Evolutionary conservation across 768 basidiomycete species (phyloP), one percentile per base, ranked within the genome.

Genomic region (Amanita pseudoporphyria): DNA sequence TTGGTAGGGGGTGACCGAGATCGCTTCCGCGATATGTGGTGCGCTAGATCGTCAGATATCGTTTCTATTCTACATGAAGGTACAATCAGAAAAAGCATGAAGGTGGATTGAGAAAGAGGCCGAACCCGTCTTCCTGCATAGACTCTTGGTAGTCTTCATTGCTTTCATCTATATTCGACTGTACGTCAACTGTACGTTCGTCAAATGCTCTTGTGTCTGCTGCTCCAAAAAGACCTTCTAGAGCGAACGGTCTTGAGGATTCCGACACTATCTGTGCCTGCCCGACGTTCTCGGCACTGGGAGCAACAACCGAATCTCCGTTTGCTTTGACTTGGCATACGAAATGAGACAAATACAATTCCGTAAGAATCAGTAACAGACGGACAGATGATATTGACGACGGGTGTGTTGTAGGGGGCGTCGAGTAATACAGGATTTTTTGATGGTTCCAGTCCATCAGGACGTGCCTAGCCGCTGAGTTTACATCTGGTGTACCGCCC

Each of bases 361-460:
- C n/a, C n/a, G n/a, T n/a, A n/a, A n/a, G n/a, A n/a, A n/a, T n/a
- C n/a, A n/a, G n/a, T n/a, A n/a, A n/a, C n/a, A n/a, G n/a, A n/a
- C n/a, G n/a, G 5, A 67, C 70, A 9, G 72, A 72, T 5, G 87
- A 84, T 50, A 90, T 72, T 28, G 78, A 72, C 1, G 88, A 89
- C 0, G 89, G 84, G 61, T 94, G 90, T 2, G 88, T 62, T 6
- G 70, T 59, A 0, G 95, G 93, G 6, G 93, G 91, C 1, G 70
- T 62, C 3, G 91, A 88, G 67, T 75, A 88, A 67, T 89, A 98
- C 0, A 88, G 86, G 9, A 97, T 95, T 60, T 91, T 95, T 63
- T 96, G 92, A 51, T 89, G 81, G 58, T 97, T 97, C 94, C 95
- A 99, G 61, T 99, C 93, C 43, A 72, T 78, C 1, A 97, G 65